Base-by-base conservation (phyloP, 495 filamentous ascomycete genomes). In the Podospora pseudoanserina region DNA sequence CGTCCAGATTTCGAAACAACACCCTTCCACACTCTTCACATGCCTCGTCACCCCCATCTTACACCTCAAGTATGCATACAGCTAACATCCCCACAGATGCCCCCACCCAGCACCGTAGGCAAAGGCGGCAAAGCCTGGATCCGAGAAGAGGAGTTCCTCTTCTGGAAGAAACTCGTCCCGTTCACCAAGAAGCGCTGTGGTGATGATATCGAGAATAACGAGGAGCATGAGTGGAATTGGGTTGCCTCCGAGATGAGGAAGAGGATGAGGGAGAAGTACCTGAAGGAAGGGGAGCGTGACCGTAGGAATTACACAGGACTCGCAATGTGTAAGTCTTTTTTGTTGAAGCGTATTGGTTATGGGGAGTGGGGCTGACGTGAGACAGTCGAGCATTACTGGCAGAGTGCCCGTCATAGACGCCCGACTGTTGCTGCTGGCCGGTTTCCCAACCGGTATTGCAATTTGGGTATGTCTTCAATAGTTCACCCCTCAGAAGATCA, bases 381-480 rank as follows among this genome's bases (percentile, higher is more conserved):
- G 23, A 3, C 15, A 84, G 82, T 79, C 54, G 82, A 84, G 71
- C 82, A 84, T 64, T 83, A 75, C 61, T 83, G 78, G 66, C 78
- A 80, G 68, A 84, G 82, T 34, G 68, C 74, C 1, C 72, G 73
- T 18, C 75, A 68, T 1, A 60, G 70, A 2, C 71, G 74, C 7
- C 66, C 68, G 44, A 83, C 81, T 0, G 77, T 79, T 3, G 70
- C 79, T 20, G 78, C 74, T 49, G 39, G 39, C 9, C 39, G 39
- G 2, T 49, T 3, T 11, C 39, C 39, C 39, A 49, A 49, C 9
- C 7, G 39, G 2, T 49, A 49, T 13, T 13, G 7, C 39, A 49
- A 49, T 49, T 13, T 11, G 9, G 39, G 39, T 49, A 18, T 7
- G 30, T 32, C 4, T 32, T 7, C 30, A 32, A 32, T 7, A 9